Base-by-base conservation (phyloP, 1,139 yeast species). In the Debaryomycetaceae sp. region DNA sequence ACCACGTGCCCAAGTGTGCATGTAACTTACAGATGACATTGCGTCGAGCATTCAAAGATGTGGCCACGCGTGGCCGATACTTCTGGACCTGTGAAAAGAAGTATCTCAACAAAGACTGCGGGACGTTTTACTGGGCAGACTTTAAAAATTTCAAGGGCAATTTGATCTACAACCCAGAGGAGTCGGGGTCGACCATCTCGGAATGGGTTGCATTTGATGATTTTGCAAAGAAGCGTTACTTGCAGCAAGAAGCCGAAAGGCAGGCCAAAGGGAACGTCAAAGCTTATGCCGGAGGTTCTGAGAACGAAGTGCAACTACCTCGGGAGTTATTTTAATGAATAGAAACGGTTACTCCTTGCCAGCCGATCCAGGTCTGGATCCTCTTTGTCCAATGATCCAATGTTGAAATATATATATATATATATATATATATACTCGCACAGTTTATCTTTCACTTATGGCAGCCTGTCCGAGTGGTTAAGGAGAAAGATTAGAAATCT, bases 11-110 rank as follows among this genome's bases (percentile, higher is more conserved):
- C 0, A 46, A 38, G 29, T 83, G 93, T 47, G 53, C 50, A 31
- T 75, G 82, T 42, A 51, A 53, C 1, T 36, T 50, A 5, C 47
- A 57, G 4, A 75, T 75, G 80, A 59, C 61, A 4, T 45, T 75
- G 10, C 47, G 78, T 31, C 49, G 80, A 35, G 53, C 73, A 27
- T 70, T 46, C 43, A 72, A 70, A 41, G 53, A 53, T 3, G 59
- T 63, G 1, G 45, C 48, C 12, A 56, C 56, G 5, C 53, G 75
- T 37, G 80, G 81, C 0, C 58, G 58, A 34, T 75, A 75, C 43
- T 62, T 69, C 26, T 75, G 80, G 80, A 49, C 60, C 37, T 75
- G 82, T 41, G 61, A 68, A 30, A 54, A 58, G 12, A 45, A 49
- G 21, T 67, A 65, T 35, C 58, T 49, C 25, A 56, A 58, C 28